phyloP scores from a whole-genome alignment of 2,329 filamentous ascomycete genomes.

The Neofusicoccum sp. region DNA sequence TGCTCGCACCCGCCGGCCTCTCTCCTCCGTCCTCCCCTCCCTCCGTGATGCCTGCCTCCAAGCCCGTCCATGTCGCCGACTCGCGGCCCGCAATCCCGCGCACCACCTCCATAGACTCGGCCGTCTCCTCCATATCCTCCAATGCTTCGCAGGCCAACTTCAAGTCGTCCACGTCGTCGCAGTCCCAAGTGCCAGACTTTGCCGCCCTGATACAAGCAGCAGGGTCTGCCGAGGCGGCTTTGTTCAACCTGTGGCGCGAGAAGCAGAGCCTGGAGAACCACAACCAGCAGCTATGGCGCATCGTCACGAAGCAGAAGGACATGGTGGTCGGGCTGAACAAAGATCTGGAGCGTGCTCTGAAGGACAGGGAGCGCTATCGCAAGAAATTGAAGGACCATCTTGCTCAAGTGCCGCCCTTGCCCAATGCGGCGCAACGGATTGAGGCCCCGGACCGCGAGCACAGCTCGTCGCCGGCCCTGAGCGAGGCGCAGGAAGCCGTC shows the following conservation, averaged over 20 bases:
- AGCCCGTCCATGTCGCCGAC: conserved; percentile 33
- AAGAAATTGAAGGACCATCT: conserved; percentile 81
- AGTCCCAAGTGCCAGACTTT: conserved; percentile 62
- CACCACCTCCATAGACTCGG: conserved; percentile 88
- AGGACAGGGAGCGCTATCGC: conserved; percentile 92
- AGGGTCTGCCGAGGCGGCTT: conserved; percentile 84
- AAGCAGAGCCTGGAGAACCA: conserved; percentile 86
- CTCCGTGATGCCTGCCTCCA: conserved; percentile 37
- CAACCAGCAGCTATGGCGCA: conserved; percentile 88
- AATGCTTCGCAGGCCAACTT: conserved; percentile 58
- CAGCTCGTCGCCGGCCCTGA: conserved; percentile 36
- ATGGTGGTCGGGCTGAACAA: conserved; percentile 94
- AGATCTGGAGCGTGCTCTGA: conserved; percentile 83
- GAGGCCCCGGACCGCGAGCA: conserved; percentile 35
- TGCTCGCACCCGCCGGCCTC: conserved; percentile 27
- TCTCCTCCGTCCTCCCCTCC: conserved; percentile 35
- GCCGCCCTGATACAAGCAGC: conserved; percentile 76
- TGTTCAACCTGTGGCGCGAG: conserved; percentile 84
- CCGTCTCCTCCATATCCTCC: conserved; percentile 64
- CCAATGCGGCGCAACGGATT: conserved; percentile 31
- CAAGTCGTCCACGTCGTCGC: conserved; percentile 28
- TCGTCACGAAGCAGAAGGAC: conserved; percentile 92
- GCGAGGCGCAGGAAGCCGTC: conserved; percentile 14
- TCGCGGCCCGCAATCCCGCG: conserved; percentile 51
- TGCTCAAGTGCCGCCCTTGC: conserved; percentile 43